Evolutionary conservation across 306 rosid genomes (phyloP).

Genomic region (Neltuma alba): DNA sequence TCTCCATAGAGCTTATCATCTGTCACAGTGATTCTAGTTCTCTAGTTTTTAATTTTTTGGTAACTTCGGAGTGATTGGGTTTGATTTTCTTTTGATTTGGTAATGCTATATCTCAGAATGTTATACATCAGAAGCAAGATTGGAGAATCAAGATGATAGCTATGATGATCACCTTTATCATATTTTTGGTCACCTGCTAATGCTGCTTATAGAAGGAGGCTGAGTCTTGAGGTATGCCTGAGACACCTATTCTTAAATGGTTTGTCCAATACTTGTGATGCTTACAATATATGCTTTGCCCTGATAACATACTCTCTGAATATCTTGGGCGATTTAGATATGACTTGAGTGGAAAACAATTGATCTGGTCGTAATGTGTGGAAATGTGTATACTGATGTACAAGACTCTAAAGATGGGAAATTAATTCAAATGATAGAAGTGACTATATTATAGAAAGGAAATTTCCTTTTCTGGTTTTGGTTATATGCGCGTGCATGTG

Average conservation of each 20-base stretch:
- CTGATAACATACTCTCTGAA: neutral
- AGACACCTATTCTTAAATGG: neutral
- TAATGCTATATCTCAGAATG: neutral
- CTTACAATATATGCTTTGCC: neutral
- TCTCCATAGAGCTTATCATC: too few relatives aligned
- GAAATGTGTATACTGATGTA: neutral
- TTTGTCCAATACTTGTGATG: neutral
- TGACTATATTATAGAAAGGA: neutral
- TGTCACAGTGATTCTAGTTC: too few relatives aligned
- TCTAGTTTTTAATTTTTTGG: neutral
- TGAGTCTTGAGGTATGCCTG: constrained; percentile 9
- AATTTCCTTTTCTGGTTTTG: neutral
- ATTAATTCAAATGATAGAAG: neutral
- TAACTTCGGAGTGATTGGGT: neutral
- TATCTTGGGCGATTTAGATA: neutral
- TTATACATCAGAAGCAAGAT: neutral
- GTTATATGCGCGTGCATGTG: neutral
- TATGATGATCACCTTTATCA: neutral
- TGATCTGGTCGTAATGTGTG: neutral
- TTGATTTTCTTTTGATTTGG: neutral
- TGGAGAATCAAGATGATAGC: neutral
- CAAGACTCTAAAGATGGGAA: neutral
- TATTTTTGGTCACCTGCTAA: neutral
- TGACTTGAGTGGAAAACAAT: neutral
- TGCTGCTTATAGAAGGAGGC: neutral